Evolutionary conservation across 805 yeast species (phyloP).

Genomic region (Candida lessepsii): DNA sequence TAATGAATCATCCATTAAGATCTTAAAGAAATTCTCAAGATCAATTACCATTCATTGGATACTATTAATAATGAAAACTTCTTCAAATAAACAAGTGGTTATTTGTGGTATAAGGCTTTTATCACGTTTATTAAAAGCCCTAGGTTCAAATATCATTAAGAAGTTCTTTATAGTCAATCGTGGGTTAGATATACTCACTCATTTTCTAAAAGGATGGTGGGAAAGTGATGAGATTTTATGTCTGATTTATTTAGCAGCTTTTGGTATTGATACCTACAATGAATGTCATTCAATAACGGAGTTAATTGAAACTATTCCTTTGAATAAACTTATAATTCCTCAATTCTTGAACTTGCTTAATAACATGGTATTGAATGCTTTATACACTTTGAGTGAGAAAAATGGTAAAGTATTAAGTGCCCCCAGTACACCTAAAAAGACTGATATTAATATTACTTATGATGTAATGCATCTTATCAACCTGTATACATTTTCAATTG

Average conservation of each 20-base stretch:
- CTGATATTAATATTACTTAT: constrained; percentile 23
- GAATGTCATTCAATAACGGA: constrained; percentile 10
- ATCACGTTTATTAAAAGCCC: constrained; percentile 45
- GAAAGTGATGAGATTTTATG: constrained; percentile 43
- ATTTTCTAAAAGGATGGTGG: constrained; percentile 49
- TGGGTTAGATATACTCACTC: constrained; percentile 51
- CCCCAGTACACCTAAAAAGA: constrained; percentile 30
- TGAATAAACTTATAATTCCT: constrained; percentile 36
- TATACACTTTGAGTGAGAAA: constrained; percentile 26
- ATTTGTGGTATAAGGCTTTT: constrained; percentile 46
- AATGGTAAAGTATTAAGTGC: constrained; percentile 33
- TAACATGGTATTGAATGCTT: constrained; percentile 32
- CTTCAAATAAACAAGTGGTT: constrained; percentile 30
- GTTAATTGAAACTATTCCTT: constrained; percentile 5
- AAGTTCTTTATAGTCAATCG: constrained; percentile 48
- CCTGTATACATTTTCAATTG: constrained; percentile 30
- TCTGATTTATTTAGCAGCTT: constrained; percentile 43
- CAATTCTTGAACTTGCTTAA: constrained; percentile 43
- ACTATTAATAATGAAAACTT: constrained; percentile 48
- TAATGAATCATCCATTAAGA: constrained; percentile 34
- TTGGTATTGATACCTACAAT: constrained; percentile 36
- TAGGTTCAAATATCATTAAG: constrained; percentile 47
- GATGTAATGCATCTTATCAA: constrained; percentile 37
- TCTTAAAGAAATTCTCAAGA: constrained; percentile 45
- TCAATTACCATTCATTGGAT: constrained; percentile 67